Evolutionary conservation across 148 eudicot genomes (phyloP).

Genomic region (Tetragonia tetragonoides): DNA sequence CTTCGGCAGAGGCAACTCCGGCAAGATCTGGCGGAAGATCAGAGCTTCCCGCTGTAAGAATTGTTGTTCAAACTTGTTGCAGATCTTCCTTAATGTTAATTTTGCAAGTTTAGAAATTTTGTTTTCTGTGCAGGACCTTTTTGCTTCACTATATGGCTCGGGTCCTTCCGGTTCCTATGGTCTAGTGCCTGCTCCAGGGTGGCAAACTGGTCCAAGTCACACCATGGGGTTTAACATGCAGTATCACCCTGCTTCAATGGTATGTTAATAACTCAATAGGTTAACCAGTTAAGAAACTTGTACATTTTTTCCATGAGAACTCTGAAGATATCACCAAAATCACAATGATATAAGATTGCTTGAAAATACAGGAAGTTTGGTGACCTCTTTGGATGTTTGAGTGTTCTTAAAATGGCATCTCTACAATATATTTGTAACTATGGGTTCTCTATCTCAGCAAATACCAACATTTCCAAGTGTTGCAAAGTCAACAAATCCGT

Average conservation of each 20-base stretch:
- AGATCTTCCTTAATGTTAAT: constrained; percentile 3
- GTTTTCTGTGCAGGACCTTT: constrained; percentile 52
- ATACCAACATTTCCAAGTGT: constrained; percentile 31
- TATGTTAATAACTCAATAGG: constrained; percentile 23
- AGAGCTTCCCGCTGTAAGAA: constrained; percentile 64
- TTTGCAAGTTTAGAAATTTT: not conserved
- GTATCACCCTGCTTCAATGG: constrained; percentile 47
- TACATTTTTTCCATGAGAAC: not conserved
- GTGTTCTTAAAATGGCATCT: not conserved
- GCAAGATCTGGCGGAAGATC: constrained; percentile 38
- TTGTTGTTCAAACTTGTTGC: not conserved
- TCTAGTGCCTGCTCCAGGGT: constrained; percentile 35
- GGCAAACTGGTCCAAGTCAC: constrained; percentile 49
- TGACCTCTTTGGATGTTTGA: not conserved
- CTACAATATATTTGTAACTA: not conserved
- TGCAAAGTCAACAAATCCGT: constrained; percentile 62
- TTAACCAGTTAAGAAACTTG: not conserved
- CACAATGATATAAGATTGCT: not conserved
- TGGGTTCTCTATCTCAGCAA: constrained; percentile 38
- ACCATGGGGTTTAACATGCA: constrained; percentile 55
- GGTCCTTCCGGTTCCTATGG: not conserved
- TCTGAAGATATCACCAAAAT: not conserved
- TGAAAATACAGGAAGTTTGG: not conserved
- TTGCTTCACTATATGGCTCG: constrained; percentile 41
- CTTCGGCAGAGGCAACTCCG: constrained; percentile 19